These are phyloP conservation scores for Rutstroemia sp. DNA, from an alignment of 2,329 filamentous ascomycete species.

Conservation along the genomic window DNA sequence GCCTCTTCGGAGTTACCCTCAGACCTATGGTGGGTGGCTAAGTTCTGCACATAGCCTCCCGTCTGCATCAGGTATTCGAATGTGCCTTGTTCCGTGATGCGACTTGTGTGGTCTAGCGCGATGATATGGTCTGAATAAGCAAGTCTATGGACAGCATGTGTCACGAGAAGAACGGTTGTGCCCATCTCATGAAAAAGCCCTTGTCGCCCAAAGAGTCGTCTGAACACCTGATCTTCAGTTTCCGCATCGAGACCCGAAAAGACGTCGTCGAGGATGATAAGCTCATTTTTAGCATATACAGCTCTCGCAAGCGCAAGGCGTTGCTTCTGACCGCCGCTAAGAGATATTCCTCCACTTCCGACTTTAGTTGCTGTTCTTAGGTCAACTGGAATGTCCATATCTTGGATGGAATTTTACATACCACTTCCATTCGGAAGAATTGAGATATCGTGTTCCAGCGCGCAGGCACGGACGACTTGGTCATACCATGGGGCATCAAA, in stretches of 20 bases:
- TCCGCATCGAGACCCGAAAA: slow-evolving; percentile 26
- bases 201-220: slow-evolving; percentile 16
- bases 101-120: slow-evolving; percentile 29
- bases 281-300: slow-evolving; percentile 31
- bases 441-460: slow-evolving; percentile 52
- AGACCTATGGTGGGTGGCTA: slow-evolving; percentile 10
- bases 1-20: neutral
- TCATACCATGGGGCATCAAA: slow-evolving; percentile 54
- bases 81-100: slow-evolving; percentile 31
- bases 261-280: slow-evolving; percentile 27
- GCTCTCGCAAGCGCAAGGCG: slow-evolving; percentile 52
- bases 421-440: slow-evolving; percentile 53
- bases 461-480: slow-evolving; percentile 57
- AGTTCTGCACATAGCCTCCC: slow-evolving; percentile 18
- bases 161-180: slow-evolving; percentile 34
- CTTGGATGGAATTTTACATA: slow-evolving; percentile 13
- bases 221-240: slow-evolving; percentile 23
- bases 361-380: slow-evolving; percentile 14
- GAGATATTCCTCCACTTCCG: slow-evolving; percentile 29
- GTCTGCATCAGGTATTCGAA: slow-evolving; percentile 29
- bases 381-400: neutral
- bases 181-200: slow-evolving; percentile 20
- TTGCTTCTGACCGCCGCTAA: slow-evolving; percentile 28
- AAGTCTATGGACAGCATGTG: slow-evolving; percentile 28
- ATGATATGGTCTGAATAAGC: slow-evolving; percentile 35